Percentiles rank a stretch among this genome's conserved stretches.
phyloP scores from a whole-genome alignment of 768 basidiomycete genomes.

The Xerocomellus intermedius region DNA sequence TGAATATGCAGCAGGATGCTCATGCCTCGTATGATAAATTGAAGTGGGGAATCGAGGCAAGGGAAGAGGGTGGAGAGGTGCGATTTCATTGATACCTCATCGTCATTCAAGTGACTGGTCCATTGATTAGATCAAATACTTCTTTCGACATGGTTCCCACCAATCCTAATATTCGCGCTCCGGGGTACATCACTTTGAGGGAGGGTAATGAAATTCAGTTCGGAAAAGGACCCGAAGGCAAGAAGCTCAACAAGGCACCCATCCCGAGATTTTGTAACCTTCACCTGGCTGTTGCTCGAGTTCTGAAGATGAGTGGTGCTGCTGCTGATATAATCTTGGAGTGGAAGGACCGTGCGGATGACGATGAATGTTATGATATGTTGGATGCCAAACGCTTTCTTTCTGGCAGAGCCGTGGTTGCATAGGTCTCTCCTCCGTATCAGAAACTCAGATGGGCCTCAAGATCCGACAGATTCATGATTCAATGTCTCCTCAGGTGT shows the following conservation, averaged over 20 bases:
- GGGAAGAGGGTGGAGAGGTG: background rate
- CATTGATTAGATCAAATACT: background rate
- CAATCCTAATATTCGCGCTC: background rate
- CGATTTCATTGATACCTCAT: background rate
- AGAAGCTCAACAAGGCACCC: background rate
- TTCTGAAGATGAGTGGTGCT: background rate
- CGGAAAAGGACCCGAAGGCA: background rate
- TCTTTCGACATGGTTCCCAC: background rate
- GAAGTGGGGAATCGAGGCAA: constrained; percentile 1
- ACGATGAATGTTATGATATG: background rate
- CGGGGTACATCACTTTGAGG: background rate
- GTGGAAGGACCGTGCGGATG: constrained; percentile 1
- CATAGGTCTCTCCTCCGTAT: too few species aligned
- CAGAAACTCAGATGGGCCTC: too few species aligned
- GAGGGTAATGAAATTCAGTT: constrained; percentile 5
- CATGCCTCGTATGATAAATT: background rate
- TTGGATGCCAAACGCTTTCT: too few species aligned
- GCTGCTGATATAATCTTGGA: too few species aligned
- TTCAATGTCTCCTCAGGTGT: too few species aligned
- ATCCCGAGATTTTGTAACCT: background rate
- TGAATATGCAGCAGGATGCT: background rate
- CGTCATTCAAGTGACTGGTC: background rate
- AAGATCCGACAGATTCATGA: too few species aligned
- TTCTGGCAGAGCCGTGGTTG: too few species aligned
- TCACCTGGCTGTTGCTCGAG: constrained; percentile 3